Evolutionary conservation across 495 filamentous ascomycete genomes (phyloP).

Genomic region (Chlorociboria aeruginascens): DNA sequence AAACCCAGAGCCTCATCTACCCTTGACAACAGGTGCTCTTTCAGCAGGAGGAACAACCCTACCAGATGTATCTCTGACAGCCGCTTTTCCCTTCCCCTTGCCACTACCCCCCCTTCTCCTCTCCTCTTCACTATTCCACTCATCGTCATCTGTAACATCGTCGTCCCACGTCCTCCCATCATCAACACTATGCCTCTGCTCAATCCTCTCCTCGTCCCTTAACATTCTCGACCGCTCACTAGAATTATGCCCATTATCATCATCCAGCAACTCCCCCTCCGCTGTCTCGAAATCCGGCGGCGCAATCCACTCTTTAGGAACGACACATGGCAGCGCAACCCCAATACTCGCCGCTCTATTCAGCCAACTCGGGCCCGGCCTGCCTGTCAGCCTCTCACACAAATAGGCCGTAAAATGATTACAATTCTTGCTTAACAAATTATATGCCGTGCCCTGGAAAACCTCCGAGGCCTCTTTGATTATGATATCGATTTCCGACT

Average conservation of each 20-base stretch:
- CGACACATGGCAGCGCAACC: conserved; percentile 63
- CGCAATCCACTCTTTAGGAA: conserved; percentile 67
- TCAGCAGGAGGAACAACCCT: conserved; percentile 28
- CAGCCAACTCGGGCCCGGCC: conserved; percentile 54
- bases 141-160: conserved; percentile 10
- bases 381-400: conserved; percentile 50
- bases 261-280: conserved; percentile 54
- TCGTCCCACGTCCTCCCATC: neutral
- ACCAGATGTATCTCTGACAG: conserved; percentile 26
- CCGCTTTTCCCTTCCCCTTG: conserved; percentile 31
- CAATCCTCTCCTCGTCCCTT: conserved; percentile 20
- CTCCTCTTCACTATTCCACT: conserved; percentile 21
- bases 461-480: conserved; percentile 51
- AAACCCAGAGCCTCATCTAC: neutral
- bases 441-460: conserved; percentile 61
- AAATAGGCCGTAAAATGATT: conserved; percentile 70
- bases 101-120: conserved; percentile 22
- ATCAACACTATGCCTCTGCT: conserved; percentile 15
- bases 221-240: conserved; percentile 46
- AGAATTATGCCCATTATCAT: conserved; percentile 30
- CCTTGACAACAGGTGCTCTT: conserved; percentile 21
- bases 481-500: conserved; percentile 52
- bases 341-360: conserved; percentile 74
- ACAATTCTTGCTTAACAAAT: conserved; percentile 68
- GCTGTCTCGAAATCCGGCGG: conserved; percentile 61